Conservation (phyloP, 306 rosid genomes). For the Cicer yamashitae region DNA sequence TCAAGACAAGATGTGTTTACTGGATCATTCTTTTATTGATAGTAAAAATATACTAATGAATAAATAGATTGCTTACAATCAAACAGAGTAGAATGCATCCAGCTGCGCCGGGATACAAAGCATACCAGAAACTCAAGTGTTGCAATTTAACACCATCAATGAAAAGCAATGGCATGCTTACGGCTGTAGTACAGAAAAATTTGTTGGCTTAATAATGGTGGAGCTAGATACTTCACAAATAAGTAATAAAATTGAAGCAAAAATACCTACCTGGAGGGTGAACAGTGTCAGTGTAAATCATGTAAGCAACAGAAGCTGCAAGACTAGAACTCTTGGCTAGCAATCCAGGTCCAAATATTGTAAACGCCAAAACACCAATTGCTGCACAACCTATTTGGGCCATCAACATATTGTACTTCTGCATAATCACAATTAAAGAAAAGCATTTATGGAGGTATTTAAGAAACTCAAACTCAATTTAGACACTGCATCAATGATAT, state of each 20-base stretch:
- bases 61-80: constrained; percentile 61
- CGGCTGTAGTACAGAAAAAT: constrained; percentile 59
- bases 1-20: background rate
- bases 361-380: constrained; percentile 76
- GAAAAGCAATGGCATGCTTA: constrained; percentile 86
- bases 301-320: constrained; percentile 82
- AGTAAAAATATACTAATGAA: background rate
- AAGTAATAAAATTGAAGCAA: background rate
- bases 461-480: background rate
- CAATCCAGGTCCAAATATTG: constrained; percentile 88
- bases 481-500: background rate
- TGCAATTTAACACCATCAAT: constrained; percentile 87
- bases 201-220: background rate
- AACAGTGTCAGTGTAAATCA: constrained; percentile 71
- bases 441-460: too few species aligned
- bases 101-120: constrained; percentile 79
- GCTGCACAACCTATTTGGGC: constrained; percentile 96
- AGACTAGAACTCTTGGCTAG: constrained; percentile 74
- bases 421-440: constrained; percentile 41
- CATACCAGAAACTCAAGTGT: constrained; percentile 77
- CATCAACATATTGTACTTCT: constrained; percentile 87
- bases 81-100: constrained; percentile 79
- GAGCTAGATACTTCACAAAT: background rate
- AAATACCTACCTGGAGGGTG: constrained; percentile 96
- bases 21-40: background rate